Conservation (phyloP, 1,284 basidiomycete genomes). For the Coniferiporia sulphurascens region DNA sequence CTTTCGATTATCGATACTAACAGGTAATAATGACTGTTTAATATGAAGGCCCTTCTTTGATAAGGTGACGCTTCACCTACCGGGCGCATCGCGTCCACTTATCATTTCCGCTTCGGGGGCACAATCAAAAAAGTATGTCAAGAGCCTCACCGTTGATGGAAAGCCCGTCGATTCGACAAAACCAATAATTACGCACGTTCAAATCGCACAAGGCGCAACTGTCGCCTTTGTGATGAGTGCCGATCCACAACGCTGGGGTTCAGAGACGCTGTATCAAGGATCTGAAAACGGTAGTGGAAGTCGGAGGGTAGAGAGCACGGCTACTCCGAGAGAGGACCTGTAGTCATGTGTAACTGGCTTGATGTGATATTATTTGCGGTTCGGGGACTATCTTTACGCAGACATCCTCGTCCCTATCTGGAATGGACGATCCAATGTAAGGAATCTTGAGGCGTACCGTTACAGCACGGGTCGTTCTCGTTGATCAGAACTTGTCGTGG, state of each 20-base stretch:
- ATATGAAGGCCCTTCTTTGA: constrained; percentile 61
- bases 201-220: constrained; percentile 51
- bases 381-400: no score
- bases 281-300: neutral
- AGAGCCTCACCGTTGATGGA: constrained; percentile 53
- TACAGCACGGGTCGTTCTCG: no score
- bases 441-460: no score
- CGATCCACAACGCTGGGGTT: constrained; percentile 38
- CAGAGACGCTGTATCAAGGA: constrained; percentile 17
- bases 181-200: constrained; percentile 52
- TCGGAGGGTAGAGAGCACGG: no score
- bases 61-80: constrained; percentile 51
- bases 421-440: no score
- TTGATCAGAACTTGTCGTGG: no score
- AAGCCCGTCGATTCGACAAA: constrained; percentile 24
- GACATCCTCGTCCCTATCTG: no score
- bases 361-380: no score
- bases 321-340: no score
- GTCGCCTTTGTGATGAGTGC: constrained; percentile 66
- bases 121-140: constrained; percentile 51
- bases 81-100: constrained; percentile 37
- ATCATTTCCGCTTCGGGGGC: constrained; percentile 52
- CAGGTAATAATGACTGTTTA: constrained; percentile 12
- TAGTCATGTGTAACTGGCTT: no score
- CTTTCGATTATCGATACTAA: constrained; percentile 19